A percentile compares a stretch with the other conserved stretches of the same genome.
Conservation (phyloP, 768 basidiomycete species). For the Boletus pseudo-olivaceus region DNA sequence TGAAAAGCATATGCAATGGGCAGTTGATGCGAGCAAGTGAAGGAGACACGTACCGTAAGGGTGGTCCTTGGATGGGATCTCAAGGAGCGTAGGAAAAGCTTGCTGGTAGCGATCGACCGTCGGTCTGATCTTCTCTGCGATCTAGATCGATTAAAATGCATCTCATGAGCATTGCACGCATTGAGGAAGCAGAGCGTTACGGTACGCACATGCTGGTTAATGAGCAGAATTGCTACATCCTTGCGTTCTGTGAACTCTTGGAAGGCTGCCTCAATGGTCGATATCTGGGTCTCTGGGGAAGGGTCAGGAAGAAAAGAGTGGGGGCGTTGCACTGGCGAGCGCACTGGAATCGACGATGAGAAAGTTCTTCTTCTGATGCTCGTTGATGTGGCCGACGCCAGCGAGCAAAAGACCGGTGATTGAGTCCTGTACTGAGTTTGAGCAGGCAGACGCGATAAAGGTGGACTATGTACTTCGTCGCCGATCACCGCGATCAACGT, state of each 20-base stretch:
- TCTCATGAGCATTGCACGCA: conserved; percentile 6
- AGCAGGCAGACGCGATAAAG: conserved; percentile 3
- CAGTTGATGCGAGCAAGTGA: not conserved
- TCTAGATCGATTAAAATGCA: conserved; percentile 42
- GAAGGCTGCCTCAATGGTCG: conserved; percentile 88
- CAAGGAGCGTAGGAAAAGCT: conserved; percentile 93
- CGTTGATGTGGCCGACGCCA: conserved; percentile 88
- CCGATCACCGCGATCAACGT: conserved; percentile 93
- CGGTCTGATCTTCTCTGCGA: conserved; percentile 96
- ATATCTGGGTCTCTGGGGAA: conserved; percentile 78
- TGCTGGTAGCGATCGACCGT: conserved; percentile 94
- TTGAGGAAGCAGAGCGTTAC: not conserved
- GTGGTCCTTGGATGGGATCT: conserved; percentile 98
- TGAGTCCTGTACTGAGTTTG: conserved; percentile 65
- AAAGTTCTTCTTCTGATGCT: conserved; percentile 96
- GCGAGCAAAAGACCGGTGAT: conserved; percentile 95
- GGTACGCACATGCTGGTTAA: conserved; percentile 90
- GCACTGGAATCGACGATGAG: conserved; percentile 90
- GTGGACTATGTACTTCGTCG: conserved; percentile 67
- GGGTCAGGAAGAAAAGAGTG: conserved; percentile 9
- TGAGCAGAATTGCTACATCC: conserved; percentile 94
- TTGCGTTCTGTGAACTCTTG: conserved; percentile 92
- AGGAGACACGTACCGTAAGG: conserved; percentile 75
- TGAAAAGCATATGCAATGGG: conserved; percentile 6
- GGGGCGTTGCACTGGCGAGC: conserved; percentile 27